Evolutionary conservation across 2,329 filamentous ascomycete species (phyloP).

Genomic region (Myriangium duriaei): DNA sequence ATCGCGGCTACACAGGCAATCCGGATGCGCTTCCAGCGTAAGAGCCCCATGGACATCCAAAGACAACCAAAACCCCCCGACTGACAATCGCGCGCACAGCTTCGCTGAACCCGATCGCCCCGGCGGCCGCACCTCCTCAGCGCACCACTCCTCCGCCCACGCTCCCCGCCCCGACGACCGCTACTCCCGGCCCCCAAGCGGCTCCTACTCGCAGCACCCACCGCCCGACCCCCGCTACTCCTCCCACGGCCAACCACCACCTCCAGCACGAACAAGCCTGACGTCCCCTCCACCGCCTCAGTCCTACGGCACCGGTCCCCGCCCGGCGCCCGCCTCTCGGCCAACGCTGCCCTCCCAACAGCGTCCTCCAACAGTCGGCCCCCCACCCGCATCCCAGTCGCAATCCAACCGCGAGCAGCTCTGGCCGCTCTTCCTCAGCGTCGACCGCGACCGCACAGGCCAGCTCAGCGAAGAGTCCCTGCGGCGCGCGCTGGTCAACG

Average conservation of each 20-base stretch:
- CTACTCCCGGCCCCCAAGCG: constrained; percentile 17
- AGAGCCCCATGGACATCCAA: constrained; percentile 22
- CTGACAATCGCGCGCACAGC: constrained; percentile 9
- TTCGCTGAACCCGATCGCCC: constrained; percentile 49
- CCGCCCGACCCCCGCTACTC: constrained; percentile 7
- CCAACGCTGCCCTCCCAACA: constrained; percentile 39
- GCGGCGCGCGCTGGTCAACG: constrained; percentile 82
- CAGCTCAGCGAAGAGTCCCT: constrained; percentile 79
- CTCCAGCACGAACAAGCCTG: constrained; percentile 4
- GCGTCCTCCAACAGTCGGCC: constrained; percentile 37
- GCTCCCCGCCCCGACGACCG: constrained; percentile 26
- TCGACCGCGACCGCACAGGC: constrained; percentile 74
- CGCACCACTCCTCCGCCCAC: constrained; percentile 28
- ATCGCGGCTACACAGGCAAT: constrained; percentile 61
- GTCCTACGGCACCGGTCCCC: constrained; percentile 39
- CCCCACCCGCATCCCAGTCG: constrained; percentile 34
- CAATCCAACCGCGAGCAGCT: constrained; percentile 57
- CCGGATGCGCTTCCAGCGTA: constrained; percentile 89
- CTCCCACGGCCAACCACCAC: constrained; percentile 8
- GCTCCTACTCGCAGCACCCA: constrained; percentile 1
- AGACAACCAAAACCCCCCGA: background rate
- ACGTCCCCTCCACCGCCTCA: constrained; percentile 37
- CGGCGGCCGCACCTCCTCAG: constrained; percentile 18
- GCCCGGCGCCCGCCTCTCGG: constrained; percentile 46
- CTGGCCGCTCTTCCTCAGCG: constrained; percentile 75